Evolutionary conservation across 371 early-diverging fungal species (phyloP).

Genomic region (Apophysomyces ossiformis): DNA sequence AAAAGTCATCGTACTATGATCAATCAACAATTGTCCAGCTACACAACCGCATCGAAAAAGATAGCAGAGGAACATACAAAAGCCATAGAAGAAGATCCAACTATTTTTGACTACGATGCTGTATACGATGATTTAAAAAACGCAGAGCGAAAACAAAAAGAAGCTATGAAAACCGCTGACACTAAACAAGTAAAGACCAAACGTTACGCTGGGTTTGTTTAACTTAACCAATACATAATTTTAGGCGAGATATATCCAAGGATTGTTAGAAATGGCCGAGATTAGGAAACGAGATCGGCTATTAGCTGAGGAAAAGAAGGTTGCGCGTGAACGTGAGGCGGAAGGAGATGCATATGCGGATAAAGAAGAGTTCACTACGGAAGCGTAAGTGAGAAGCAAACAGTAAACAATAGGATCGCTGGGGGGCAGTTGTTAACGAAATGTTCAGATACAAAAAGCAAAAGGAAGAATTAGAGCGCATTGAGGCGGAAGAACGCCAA

Average conservation of each 20-base stretch:
- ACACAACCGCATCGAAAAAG: slow-evolving; percentile 40
- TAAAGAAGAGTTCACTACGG: slow-evolving; percentile 90
- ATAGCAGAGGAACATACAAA: slow-evolving; percentile 58
- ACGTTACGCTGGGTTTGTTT: slow-evolving; percentile 1
- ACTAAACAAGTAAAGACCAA: slow-evolving; percentile 33
- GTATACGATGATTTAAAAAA: slow-evolving; percentile 86
- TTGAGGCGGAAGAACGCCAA: slow-evolving; percentile 82
- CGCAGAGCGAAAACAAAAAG: slow-evolving; percentile 58
- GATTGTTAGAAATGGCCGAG: slow-evolving; percentile 76
- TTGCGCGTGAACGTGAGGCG: slow-evolving; percentile 73
- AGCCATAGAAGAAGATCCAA: slow-evolving; percentile 82
- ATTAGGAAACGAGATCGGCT: slow-evolving; percentile 84
- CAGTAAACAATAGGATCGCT: neutral
- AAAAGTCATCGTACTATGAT: slow-evolving; percentile 27
- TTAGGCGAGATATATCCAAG: slow-evolving; percentile 82
- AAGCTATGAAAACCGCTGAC: slow-evolving; percentile 42
- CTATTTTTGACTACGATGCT: slow-evolving; percentile 90
- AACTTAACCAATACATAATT: slow-evolving; percentile 1
- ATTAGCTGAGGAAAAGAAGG: slow-evolving; percentile 78
- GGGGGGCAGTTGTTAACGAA: neutral
- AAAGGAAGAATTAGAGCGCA: slow-evolving; percentile 75
- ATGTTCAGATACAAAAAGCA: slow-evolving; percentile 70
- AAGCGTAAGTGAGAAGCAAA: slow-evolving; percentile 55
- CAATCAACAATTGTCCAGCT: slow-evolving; percentile 39
- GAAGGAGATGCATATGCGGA: slow-evolving; percentile 59